phyloP scores from a whole-genome alignment of 1,139 yeast genomes.

The Geotrichum klebahnii region DNA sequence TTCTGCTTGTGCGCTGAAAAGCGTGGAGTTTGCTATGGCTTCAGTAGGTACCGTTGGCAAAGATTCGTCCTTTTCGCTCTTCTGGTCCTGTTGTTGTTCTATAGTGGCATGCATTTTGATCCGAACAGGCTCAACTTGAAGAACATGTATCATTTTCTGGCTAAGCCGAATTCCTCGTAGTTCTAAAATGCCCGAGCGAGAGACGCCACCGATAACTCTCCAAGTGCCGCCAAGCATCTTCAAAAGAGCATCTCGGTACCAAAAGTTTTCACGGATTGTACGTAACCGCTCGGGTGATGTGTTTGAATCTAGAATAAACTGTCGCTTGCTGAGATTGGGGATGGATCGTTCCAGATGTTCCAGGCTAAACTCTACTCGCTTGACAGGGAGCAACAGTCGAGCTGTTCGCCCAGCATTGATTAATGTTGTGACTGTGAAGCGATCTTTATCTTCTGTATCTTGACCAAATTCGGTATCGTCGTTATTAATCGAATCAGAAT shows the following conservation, averaged over 20 bases:
- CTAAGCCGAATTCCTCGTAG: constrained; percentile 62
- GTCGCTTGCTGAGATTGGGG: constrained; percentile 73
- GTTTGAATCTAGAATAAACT: constrained; percentile 62
- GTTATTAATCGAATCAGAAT: constrained; percentile 24
- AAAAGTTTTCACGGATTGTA: constrained; percentile 58
- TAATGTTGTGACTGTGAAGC: constrained; percentile 28
- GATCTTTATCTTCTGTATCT: constrained; percentile 24
- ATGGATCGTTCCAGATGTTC: constrained; percentile 51
- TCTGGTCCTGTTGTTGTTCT: constrained; percentile 15
- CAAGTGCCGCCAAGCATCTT: constrained; percentile 60
- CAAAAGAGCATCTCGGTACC: constrained; percentile 71
- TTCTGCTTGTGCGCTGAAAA: constrained; percentile 20
- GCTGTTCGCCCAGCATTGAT: constrained; percentile 52
- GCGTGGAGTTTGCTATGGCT: not conserved
- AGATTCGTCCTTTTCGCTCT: not conserved
- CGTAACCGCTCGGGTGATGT: constrained; percentile 53
- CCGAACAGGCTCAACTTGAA: constrained; percentile 49
- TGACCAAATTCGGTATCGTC: constrained; percentile 20
- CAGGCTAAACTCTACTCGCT: constrained; percentile 47
- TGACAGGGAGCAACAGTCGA: constrained; percentile 67
- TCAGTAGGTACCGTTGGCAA: not conserved
- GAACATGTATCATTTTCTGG: constrained; percentile 41
- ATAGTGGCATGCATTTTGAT: constrained; percentile 37
- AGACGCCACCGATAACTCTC: constrained; percentile 41
- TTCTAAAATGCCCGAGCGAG: constrained; percentile 58